Percentiles rank a stretch among this genome's conserved stretches.
phyloP scores from a whole-genome alignment of 176 grass and related monocot species.

The Aegilops bicornis region DNA sequence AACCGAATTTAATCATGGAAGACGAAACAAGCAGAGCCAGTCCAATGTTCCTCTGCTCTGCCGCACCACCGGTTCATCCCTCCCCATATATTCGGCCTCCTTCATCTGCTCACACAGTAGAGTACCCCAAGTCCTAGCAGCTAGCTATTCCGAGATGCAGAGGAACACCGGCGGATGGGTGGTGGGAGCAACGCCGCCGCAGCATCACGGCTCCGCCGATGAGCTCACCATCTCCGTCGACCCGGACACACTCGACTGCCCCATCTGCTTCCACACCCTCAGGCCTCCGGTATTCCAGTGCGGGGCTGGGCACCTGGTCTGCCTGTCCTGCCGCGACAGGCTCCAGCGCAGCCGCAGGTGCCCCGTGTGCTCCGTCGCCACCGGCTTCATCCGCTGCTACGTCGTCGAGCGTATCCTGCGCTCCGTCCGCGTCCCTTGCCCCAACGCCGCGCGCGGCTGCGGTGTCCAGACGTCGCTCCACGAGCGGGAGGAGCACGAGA shows the following conservation, averaged over 20 bases:
- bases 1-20: no score
- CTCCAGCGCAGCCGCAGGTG: not conserved
- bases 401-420: not conserved
- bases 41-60: no score
- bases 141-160: no score
- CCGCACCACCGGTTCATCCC: no score
- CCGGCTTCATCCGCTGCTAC: not conserved
- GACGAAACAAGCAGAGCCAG: no score
- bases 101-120: no score
- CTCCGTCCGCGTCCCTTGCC: not conserved
- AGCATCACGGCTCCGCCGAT: not conserved
- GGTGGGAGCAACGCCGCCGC: no score
- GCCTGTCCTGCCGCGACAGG: not conserved
- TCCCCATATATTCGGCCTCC: not conserved
- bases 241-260: not conserved
- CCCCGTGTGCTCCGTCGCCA: not conserved
- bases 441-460: no score
- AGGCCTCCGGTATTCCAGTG: not conserved
- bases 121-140: no score
- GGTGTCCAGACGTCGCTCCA: no score
- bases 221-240: not conserved
- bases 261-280: not conserved
- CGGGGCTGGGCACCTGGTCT: not conserved
- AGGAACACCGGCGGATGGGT: no score
- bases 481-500: no score